Conservation (phyloP, 306 rosid species). For the cucumber (Cucumis sativus) region DNA sequence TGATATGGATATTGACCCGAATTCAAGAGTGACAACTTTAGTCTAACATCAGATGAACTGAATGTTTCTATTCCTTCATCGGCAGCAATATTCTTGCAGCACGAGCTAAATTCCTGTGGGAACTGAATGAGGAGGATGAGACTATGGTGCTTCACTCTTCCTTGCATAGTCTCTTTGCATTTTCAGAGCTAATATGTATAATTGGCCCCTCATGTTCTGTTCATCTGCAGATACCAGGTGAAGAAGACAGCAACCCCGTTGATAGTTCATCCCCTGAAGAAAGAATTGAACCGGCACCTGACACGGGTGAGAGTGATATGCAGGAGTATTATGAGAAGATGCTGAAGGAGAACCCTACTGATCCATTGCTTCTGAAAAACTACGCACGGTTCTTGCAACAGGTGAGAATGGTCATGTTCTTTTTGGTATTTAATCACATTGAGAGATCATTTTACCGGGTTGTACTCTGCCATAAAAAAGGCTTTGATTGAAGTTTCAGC, state of each 20-base stretch:
- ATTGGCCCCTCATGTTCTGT: slow-evolving; percentile 16
- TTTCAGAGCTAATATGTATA: slow-evolving; percentile 3
- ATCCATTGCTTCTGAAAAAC: slow-evolving; percentile 49
- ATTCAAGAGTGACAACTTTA: slow-evolving; percentile 1
- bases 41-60: slow-evolving; percentile 4
- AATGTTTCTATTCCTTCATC: slow-evolving; percentile 13
- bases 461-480: background rate
- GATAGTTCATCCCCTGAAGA: background rate
- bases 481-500: background rate
- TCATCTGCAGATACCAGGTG: slow-evolving; percentile 27
- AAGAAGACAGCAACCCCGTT: slow-evolving; percentile 10
- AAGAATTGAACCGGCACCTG: slow-evolving; percentile 7
- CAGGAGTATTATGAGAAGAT: slow-evolving; percentile 41
- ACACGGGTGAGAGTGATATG: slow-evolving; percentile 9
- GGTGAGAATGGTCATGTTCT: slow-evolving; percentile 28
- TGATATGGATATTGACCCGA: background rate
- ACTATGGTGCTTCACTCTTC: slow-evolving; percentile 25
- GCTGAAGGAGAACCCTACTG: slow-evolving; percentile 41
- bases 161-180: background rate
- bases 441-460: background rate
- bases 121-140: slow-evolving; percentile 28
- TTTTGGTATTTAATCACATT: background rate
- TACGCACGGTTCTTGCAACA: slow-evolving; percentile 59
- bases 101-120: slow-evolving; percentile 83
- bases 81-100: slow-evolving; percentile 73